phyloP scores from a whole-genome alignment of 495 filamentous ascomycete genomes.

The Paragyromitra xinjiangensis region DNA sequence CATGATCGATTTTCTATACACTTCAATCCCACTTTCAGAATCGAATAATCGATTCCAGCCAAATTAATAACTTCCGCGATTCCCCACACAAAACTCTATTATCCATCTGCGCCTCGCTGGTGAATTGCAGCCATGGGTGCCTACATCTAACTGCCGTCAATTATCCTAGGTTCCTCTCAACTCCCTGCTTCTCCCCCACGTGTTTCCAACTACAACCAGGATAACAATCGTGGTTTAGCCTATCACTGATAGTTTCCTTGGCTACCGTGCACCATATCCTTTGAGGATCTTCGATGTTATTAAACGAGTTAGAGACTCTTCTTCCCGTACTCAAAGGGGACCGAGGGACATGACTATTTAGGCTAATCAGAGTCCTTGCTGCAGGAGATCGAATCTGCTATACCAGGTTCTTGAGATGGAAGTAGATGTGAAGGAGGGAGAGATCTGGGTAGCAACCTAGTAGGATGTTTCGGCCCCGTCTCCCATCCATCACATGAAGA shows the following conservation, averaged over 20 bases:
- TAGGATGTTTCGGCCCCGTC: constrained; percentile 5
- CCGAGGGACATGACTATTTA: neutral
- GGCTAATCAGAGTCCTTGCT: neutral
- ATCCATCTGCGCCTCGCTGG: too few species aligned
- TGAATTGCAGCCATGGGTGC: too few species aligned
- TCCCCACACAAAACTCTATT: too few species aligned
- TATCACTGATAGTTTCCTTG: neutral
- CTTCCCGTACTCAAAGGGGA: neutral
- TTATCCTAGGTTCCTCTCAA: neutral
- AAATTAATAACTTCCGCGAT: too few species aligned
- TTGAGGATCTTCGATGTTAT: neutral
- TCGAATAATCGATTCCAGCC: too few species aligned
- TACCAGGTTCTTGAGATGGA: neutral
- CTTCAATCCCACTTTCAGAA: too few species aligned
- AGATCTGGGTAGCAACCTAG: neutral
- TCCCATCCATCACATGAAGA: neutral
- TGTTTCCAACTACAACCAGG: neutral
- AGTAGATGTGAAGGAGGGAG: neutral
- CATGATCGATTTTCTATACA: too few species aligned
- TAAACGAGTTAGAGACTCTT: neutral
- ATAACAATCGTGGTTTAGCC: neutral
- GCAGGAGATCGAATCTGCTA: neutral
- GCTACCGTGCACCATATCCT: neutral
- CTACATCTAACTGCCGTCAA: too few species aligned
- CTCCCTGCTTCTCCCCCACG: neutral